Base-by-base conservation (phyloP, 192 early-diverging fungal genomes). In the Rhizoclosmatium sp. region DNA sequence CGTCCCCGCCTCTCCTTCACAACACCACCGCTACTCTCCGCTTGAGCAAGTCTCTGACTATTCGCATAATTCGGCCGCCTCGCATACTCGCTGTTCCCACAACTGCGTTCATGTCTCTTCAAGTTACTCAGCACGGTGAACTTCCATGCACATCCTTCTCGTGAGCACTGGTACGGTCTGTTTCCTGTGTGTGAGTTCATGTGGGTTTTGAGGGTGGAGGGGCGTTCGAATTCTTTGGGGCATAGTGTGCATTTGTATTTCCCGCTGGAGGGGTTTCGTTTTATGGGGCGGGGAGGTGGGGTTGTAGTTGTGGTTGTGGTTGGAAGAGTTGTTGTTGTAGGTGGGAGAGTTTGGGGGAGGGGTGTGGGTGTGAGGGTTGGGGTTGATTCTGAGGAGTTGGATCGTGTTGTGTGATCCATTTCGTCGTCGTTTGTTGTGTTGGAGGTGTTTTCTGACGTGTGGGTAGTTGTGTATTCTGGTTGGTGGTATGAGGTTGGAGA, bases 51-150 rank as follows among this genome's bases (percentile, higher is more conserved):
- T 31, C 31, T 31, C 31, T 31, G 31, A 31, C 31, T 31, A 31
- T 31, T 31, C 31, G 31, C 60, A 62, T 21, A 62, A 62, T 23
- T 62, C 60, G 60, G 60, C 60, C 60, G 9, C 39, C 60, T 62
- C 60, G 60, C 60, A 62, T 62, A 62, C 60, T 62, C 60, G 7
- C 60, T 40, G 7, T 31, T 31, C 19, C 60, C 60, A 41, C 80
- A 78, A 5, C 44, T 64, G 47, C 78, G 51, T 59, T 47, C 23
- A 67, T 84, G 83, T 65, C 83, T 51, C 51, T 78, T 76, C 74
- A 85, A 49, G 59, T 85, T 85, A 54, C 77, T 79, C 39, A 70
- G 49, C 75, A 84, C 83, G 10, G 76, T 75, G 62, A 84, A 84
- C 12, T 61, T 74, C 47, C 77, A 42, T 12, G 71, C 80, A 48